phyloP scores from a whole-genome alignment of 2,329 filamentous ascomycete species.

The Colletotrichum sp. region DNA sequence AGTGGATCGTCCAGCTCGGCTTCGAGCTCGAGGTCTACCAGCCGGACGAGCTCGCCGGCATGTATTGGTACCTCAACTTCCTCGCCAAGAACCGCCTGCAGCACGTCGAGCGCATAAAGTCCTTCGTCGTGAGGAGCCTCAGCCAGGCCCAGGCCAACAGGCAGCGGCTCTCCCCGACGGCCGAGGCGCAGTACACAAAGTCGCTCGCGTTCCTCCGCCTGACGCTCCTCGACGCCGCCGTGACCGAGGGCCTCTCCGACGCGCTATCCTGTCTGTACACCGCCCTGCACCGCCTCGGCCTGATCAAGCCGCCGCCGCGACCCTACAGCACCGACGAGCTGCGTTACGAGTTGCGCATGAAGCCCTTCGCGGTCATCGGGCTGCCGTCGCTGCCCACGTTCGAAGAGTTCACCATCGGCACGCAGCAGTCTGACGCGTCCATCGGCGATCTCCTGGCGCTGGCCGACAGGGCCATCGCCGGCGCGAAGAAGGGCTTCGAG shows the following conservation, averaged over 20 bases:
- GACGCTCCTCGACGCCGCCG: conserved; percentile 68
- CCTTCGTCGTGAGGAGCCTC: conserved; percentile 58
- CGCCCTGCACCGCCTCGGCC: conserved; percentile 62
- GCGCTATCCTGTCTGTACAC: conserved; percentile 68
- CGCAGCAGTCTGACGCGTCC: conserved; percentile 41
- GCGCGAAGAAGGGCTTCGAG: conserved; percentile 62
- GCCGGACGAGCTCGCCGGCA: conserved; percentile 79
- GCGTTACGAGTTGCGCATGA: conserved; percentile 86
- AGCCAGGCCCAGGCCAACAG: conserved; percentile 28
- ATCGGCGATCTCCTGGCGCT: conserved; percentile 46
- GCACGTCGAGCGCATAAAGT: conserved; percentile 76
- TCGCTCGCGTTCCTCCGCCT: conserved; percentile 63
- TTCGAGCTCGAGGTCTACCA: conserved; percentile 95
- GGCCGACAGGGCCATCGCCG: conserved; percentile 49
- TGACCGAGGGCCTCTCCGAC: conserved; percentile 62
- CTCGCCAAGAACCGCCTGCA: conserved; percentile 70
- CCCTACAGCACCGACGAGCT: conserved; percentile 72
- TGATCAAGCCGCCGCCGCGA: conserved; percentile 55
- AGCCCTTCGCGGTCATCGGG: conserved; percentile 74
- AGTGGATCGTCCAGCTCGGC: conserved; percentile 86
- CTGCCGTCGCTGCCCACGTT: conserved; percentile 71
- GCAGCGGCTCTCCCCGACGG: conserved; percentile 29
- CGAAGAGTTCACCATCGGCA: conserved; percentile 60
- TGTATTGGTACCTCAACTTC: conserved; percentile 91
- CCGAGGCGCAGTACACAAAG: conserved; percentile 49